These are phyloP conservation scores for Lactifluus piperatus DNA, from an alignment of 768 basidiomycete genomes.

Conservation along the genomic window DNA sequence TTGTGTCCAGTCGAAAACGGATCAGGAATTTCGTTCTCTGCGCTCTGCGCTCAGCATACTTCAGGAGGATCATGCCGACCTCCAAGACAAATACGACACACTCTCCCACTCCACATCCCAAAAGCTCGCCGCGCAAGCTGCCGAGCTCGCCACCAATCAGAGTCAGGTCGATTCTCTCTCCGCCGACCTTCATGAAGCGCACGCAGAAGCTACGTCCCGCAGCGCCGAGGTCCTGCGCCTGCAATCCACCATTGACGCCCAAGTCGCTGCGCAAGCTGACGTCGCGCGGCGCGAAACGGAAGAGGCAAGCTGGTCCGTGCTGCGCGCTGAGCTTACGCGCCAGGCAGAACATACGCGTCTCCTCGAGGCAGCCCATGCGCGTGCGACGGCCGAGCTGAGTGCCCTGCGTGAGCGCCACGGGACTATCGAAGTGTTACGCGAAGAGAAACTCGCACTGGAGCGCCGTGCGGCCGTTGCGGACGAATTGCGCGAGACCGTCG, in stretches of 20 bases:
- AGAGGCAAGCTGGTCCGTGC: slow-evolving; percentile 51
- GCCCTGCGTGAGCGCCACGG: slow-evolving; percentile 46
- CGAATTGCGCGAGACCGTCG: slow-evolving; percentile 45
- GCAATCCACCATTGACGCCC: slow-evolving; percentile 41
- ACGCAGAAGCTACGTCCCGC: slow-evolving; percentile 35
- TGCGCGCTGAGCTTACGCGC: slow-evolving; percentile 59
- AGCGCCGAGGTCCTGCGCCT: slow-evolving; percentile 35
- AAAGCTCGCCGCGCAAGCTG: slow-evolving; percentile 40
- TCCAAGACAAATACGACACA: slow-evolving; percentile 45
- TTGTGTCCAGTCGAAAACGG: slow-evolving; percentile 36
- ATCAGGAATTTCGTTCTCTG: slow-evolving; percentile 44
- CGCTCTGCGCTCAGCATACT: slow-evolving; percentile 42
- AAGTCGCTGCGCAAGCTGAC: slow-evolving; percentile 29
- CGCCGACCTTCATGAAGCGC: slow-evolving; percentile 37
- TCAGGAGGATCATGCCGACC: slow-evolving; percentile 50
- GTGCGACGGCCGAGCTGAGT: slow-evolving; percentile 44
- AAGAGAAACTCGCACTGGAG: slow-evolving; percentile 64
- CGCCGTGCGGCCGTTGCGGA: slow-evolving; percentile 42
- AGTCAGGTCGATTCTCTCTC: slow-evolving; percentile 40
- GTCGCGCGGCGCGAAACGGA: slow-evolving; percentile 29
- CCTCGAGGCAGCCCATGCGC: slow-evolving; percentile 51
- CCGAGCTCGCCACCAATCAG: slow-evolving; percentile 41
- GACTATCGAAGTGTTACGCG: slow-evolving; percentile 60
- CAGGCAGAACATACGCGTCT: slow-evolving; percentile 53
- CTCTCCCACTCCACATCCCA: slow-evolving; percentile 43